A percentile compares a stretch with the other conserved stretches of the same genome.
These are phyloP conservation scores for Xenosphaeropsis pyriputrescens DNA, from an alignment of 2,329 filamentous ascomycete species.

Conservation along the genomic window DNA sequence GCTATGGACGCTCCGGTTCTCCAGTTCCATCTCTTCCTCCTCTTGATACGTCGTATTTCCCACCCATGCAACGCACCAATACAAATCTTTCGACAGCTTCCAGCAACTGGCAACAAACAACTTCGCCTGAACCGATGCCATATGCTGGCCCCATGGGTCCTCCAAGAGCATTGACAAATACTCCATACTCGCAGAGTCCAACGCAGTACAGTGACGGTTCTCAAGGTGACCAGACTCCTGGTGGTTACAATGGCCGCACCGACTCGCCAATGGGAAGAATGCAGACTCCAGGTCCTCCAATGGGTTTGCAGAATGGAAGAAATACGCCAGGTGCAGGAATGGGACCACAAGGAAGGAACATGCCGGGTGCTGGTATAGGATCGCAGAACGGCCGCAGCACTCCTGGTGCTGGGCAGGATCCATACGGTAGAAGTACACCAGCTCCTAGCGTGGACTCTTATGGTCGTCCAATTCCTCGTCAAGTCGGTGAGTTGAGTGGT, in stretches of 20 bases:
- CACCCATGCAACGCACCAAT: conserved; percentile 13
- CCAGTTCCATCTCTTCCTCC: conserved; percentile 13
- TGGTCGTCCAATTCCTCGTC: not conserved
- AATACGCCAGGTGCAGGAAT: not conserved
- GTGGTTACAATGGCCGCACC: not conserved
- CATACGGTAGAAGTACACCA: not conserved
- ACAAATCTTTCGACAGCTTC: conserved; percentile 10
- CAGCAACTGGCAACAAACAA: conserved; percentile 11
- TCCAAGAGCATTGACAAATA: not conserved
- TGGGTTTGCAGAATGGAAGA: not conserved
- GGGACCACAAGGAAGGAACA: not conserved
- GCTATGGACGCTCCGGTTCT: conserved; percentile 21
- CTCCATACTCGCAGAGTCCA: not conserved
- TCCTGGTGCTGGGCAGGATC: not conserved
- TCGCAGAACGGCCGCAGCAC: not conserved
- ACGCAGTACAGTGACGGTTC: not conserved
- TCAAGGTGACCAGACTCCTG: not conserved
- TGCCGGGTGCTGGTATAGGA: not conserved
- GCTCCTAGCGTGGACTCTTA: not conserved
- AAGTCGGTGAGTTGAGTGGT: not conserved
- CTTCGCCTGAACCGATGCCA: conserved; percentile 13
- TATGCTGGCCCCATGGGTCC: not conserved
- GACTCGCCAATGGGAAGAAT: not conserved
- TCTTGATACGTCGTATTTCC: conserved; percentile 9
- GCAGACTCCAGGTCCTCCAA: not conserved